Percentiles rank a stretch among this genome's conserved stretches.
Evolutionary conservation across 2,329 filamentous ascomycete species (phyloP).

Genomic region (Paraphoma chrysanthemicola): DNA sequence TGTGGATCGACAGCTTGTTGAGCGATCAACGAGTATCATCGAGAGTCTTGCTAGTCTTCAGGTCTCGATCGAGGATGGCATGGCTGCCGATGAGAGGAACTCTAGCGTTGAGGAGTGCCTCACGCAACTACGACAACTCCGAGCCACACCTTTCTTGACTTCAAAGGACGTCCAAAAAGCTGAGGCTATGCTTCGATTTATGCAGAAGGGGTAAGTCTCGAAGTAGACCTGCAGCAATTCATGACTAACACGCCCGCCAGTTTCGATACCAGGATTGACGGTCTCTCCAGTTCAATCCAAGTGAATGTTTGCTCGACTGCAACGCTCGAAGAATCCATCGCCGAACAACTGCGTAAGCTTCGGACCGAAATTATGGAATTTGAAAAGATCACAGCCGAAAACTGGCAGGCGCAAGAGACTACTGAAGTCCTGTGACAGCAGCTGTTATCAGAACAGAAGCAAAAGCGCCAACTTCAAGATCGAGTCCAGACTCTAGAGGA

Average conservation of each 20-base stretch:
- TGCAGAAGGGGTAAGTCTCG: conserved; percentile 27
- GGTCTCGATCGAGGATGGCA: conserved; percentile 8
- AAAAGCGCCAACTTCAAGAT: conserved; percentile 16
- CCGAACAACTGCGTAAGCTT: conserved; percentile 22
- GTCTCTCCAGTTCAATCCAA: conserved; percentile 8
- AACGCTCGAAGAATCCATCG: conserved; percentile 16
- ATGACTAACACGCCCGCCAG: conserved; percentile 9
- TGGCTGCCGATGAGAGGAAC: conserved; percentile 1
- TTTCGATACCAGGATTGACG: conserved; percentile 22
- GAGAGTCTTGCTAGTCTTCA: conserved; percentile 23
- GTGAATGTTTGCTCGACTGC: conserved; percentile 3
- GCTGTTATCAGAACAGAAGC: conserved; percentile 22
- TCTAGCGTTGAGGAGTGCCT: conserved; percentile 24
- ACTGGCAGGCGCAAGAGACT: conserved; percentile 13
- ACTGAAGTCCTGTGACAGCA: conserved; percentile 22
- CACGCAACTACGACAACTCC: conserved; percentile 20
- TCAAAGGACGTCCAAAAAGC: conserved; percentile 26
- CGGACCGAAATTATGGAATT: conserved; percentile 25
- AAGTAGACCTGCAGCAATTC: too few relatives aligned
- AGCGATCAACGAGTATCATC: conserved; percentile 11
- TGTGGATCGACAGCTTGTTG: conserved; percentile 20
- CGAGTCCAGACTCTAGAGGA: conserved; percentile 9
- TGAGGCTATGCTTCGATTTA: conserved; percentile 28
- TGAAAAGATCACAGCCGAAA: conserved; percentile 23
- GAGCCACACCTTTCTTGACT: conserved; percentile 23